phyloP scores from a whole-genome alignment of 1,284 basidiomycete species.

The Cutaneotrichosporon sp. region DNA sequence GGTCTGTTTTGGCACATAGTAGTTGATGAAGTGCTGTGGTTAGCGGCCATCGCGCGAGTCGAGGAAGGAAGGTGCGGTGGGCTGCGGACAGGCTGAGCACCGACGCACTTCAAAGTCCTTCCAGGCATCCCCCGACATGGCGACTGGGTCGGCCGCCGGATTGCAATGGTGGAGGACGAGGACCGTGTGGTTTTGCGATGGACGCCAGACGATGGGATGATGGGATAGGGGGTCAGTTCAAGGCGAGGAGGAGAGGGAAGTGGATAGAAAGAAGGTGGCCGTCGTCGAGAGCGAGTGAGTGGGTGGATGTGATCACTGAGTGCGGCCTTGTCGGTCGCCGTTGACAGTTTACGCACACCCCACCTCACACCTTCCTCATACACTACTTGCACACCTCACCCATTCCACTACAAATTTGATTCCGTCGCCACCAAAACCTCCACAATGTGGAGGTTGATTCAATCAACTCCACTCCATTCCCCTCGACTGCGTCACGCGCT shows the following conservation, averaged over 20 bases:
- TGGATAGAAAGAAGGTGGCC: not conserved
- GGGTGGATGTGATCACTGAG: too few species aligned
- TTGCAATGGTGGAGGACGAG: not conserved
- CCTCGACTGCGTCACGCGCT: too few species aligned
- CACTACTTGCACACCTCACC: too few species aligned
- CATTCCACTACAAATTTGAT: not conserved
- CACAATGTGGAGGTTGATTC: too few species aligned
- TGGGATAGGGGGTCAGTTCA: not conserved
- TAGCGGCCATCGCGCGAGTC: not conserved
- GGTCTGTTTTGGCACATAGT: slow-evolving; percentile 35
- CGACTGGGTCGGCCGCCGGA: not conserved
- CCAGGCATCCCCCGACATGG: slow-evolving; percentile 7
- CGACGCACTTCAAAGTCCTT: slow-evolving; percentile 16
- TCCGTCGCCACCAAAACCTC: not conserved
- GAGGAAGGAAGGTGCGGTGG: not conserved
- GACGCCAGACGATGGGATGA: not conserved
- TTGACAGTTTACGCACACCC: too few species aligned
- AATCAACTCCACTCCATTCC: too few species aligned
- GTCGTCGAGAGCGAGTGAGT: not conserved
- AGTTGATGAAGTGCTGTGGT: slow-evolving; percentile 34
- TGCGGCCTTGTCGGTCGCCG: too few species aligned
- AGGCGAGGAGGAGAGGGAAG: not conserved
- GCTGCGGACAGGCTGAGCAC: not conserved
- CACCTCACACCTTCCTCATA: too few species aligned
- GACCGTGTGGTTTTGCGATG: not conserved